A percentile compares a stretch with the other conserved stretches of the same genome.
These are phyloP conservation scores for Oehlia diaphana DNA, from an alignment of 192 early-diverging fungal genomes.

Conservation along the genomic window DNA sequence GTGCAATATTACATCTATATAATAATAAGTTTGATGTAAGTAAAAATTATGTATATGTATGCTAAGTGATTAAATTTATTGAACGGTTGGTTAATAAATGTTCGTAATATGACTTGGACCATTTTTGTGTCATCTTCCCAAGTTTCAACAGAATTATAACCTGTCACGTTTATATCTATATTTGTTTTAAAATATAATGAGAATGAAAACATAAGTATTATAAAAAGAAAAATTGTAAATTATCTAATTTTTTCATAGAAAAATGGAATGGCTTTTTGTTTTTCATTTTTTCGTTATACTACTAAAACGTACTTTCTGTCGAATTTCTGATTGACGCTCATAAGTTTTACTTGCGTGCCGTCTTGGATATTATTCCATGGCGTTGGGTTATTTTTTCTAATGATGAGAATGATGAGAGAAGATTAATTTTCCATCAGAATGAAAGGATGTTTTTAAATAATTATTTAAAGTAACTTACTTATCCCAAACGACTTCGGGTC, in stretches of 20 bases:
- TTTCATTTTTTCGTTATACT: neutral
- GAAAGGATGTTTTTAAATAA: neutral
- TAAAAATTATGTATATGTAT: too few relatives aligned
- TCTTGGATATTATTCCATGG: conserved; percentile 62
- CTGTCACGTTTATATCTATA: conserved; percentile 52
- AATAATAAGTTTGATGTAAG: too few relatives aligned
- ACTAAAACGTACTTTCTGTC: conserved; percentile 46
- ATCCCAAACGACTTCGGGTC: conserved; percentile 64
- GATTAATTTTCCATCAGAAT: neutral
- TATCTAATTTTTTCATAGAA: too few relatives aligned
- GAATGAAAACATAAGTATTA: too few relatives aligned
- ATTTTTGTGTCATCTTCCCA: too few relatives aligned
- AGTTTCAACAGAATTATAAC: conserved; percentile 33
- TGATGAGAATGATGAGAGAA: neutral
- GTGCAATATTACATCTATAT: too few relatives aligned
- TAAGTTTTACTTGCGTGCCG: conserved; percentile 58
- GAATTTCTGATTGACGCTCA: conserved; percentile 58
- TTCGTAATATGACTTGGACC: too few relatives aligned
- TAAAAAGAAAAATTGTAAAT: too few relatives aligned
- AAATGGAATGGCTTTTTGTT: too few relatives aligned
- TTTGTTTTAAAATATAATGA: neutral
- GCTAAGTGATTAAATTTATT: too few relatives aligned
- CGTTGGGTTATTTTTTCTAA: conserved; percentile 47
- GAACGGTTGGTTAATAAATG: too few relatives aligned
- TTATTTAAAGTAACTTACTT: conserved; percentile 31